These are phyloP conservation scores for Epichloe typhina DNA, from an alignment of 2,329 filamentous ascomycete genomes.

Conservation along the genomic window DNA sequence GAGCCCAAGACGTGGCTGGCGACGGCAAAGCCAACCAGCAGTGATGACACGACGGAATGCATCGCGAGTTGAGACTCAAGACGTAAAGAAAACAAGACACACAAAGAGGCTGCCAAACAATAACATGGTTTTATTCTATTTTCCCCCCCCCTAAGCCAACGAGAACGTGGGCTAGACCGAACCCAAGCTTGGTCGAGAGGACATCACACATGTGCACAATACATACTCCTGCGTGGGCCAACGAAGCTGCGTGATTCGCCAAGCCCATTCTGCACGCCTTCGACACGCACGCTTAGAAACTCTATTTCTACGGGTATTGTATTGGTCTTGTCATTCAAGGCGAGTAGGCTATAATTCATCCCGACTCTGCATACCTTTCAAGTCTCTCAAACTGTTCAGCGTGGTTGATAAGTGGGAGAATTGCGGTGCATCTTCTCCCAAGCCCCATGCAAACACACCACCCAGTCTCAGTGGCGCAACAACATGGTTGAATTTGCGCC, in stretches of 20 bases:
- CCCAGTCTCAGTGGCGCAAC: conserved; percentile 44
- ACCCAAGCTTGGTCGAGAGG: no score
- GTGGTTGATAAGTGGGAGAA: conserved; percentile 29
- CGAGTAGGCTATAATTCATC: conserved; percentile 17
- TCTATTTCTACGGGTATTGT: no score
- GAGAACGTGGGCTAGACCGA: no score
- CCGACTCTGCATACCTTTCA: conserved; percentile 5
- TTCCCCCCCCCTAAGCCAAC: no score
- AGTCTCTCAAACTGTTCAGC: conserved; percentile 11
- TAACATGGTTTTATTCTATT: no score
- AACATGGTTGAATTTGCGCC: conserved; percentile 47
- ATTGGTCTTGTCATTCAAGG: no score
- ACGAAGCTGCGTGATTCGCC: conserved; percentile 5
- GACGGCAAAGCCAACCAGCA: conserved; percentile 19
- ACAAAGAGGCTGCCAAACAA: no score
- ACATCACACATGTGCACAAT: no score
- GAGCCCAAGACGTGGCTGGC: conserved; percentile 15
- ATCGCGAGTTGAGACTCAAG: conserved; percentile 10
- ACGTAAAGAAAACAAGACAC: no score
- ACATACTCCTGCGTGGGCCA: conserved; percentile 1
- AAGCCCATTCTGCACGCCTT: no score
- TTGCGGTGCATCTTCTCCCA: conserved; percentile 50
- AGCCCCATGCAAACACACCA: conserved; percentile 63
- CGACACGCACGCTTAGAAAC: no score
- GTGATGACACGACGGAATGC: conserved; percentile 17